phyloP scores from a whole-genome alignment of 1,284 basidiomycete genomes.

The Papiliotrema laurentii region DNA sequence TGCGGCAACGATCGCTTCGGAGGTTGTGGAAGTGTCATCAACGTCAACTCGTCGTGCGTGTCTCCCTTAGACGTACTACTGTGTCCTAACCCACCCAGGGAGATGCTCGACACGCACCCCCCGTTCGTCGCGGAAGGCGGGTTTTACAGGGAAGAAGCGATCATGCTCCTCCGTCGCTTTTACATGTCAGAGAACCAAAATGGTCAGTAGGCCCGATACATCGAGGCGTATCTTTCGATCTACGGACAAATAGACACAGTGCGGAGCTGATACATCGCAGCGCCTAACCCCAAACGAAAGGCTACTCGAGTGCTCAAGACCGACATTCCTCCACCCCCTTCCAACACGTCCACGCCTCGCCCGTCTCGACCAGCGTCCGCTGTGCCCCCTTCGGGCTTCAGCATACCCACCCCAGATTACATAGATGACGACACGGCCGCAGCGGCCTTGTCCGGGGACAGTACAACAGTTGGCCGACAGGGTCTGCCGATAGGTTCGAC shows the following conservation, averaged over 20 bases:
- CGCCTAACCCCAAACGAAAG: slow-evolving; percentile 49
- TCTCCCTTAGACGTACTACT: not conserved
- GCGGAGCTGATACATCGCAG: slow-evolving; percentile 17
- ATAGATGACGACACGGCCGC: not conserved
- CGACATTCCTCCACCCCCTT: slow-evolving; percentile 44
- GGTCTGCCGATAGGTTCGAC: slow-evolving; percentile 27
- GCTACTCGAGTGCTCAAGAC: slow-evolving; percentile 47
- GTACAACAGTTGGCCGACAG: slow-evolving; percentile 1
- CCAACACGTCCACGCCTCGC: slow-evolving; percentile 12
- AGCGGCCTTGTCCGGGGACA: not conserved
- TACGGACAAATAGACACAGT: not conserved
- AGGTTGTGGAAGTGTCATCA: slow-evolving; percentile 90
- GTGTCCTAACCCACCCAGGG: slow-evolving; percentile 5
- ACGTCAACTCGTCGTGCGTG: slow-evolving; percentile 71
- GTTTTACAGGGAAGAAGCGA: slow-evolving; percentile 85
- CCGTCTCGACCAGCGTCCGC: slow-evolving; percentile 16
- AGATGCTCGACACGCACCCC: slow-evolving; percentile 63
- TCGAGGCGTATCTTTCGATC: not conserved
- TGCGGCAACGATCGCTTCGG: slow-evolving; percentile 97
- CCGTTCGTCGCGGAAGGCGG: slow-evolving; percentile 75
- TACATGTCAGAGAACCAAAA: slow-evolving; percentile 94
- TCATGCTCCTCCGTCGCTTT: slow-evolving; percentile 89
- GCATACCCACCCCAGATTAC: slow-evolving; percentile 5
- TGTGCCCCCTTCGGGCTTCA: slow-evolving; percentile 9
- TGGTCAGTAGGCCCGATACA: slow-evolving; percentile 57